Conservation (phyloP, 2,329 filamentous ascomycete genomes). For the Gliomastix tumulicola region DNA sequence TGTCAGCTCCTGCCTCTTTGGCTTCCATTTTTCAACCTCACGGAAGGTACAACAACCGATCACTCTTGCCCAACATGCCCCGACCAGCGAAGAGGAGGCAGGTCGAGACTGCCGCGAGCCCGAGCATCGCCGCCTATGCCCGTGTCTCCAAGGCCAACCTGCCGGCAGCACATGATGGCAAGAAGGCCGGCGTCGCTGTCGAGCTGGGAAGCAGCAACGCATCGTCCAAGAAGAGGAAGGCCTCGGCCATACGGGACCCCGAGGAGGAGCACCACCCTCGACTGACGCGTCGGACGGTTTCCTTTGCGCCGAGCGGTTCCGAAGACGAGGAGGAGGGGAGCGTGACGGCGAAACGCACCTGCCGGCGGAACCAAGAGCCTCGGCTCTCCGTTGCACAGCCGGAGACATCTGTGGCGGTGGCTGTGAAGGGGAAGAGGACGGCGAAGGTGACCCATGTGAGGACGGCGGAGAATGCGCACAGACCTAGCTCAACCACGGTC, state of each 20-base stretch:
- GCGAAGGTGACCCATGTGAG: constrained; percentile 19
- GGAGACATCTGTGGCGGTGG: not conserved
- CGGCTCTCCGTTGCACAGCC: constrained; percentile 2
- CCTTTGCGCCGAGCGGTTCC: constrained; percentile 24
- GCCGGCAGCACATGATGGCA: constrained; percentile 17
- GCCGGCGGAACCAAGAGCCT: constrained; percentile 15
- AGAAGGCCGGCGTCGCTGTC: constrained; percentile 25
- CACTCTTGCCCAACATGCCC: constrained; percentile 3
- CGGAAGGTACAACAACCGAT: too few relatives aligned
- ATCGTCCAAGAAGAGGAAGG: constrained; percentile 29
- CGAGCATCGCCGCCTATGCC: constrained; percentile 34
- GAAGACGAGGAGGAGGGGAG: constrained; percentile 12
- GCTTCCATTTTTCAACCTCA: too few relatives aligned
- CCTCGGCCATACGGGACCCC: constrained; percentile 12
- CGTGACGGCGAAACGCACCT: constrained; percentile 15
- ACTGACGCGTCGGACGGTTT: constrained; percentile 17
- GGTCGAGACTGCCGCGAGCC: constrained; percentile 6
- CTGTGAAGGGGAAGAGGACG: constrained; percentile 19
- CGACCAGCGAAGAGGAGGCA: constrained; percentile 4
- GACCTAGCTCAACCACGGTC: constrained; percentile 20
- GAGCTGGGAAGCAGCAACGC: constrained; percentile 12
- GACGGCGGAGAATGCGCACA: constrained; percentile 18
- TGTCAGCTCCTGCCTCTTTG: too few relatives aligned
- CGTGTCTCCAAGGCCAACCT: constrained; percentile 37
- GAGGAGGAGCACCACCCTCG: constrained; percentile 15